phyloP scores from a whole-genome alignment of 2,329 filamentous ascomycete genomes.

The Zymoseptoria crescenta region DNA sequence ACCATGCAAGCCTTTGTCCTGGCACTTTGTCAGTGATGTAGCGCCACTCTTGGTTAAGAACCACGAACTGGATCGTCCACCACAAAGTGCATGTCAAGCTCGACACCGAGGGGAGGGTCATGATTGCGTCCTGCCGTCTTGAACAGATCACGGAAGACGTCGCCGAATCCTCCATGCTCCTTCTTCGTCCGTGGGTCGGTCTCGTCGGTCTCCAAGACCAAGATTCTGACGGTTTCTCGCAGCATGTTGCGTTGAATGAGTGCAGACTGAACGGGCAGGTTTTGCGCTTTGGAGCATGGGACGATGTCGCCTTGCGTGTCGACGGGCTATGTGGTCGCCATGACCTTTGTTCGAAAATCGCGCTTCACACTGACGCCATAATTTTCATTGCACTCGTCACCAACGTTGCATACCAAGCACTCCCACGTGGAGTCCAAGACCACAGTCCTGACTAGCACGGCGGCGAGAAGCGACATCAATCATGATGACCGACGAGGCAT shows the following conservation, averaged over 20 bases:
- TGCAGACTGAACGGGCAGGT: background rate
- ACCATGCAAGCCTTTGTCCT: slow-evolving; percentile 31
- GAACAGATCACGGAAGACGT: slow-evolving; percentile 48
- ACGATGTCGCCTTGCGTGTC: background rate
- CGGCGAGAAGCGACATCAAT: background rate
- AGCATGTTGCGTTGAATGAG: background rate
- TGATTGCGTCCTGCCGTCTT: slow-evolving; percentile 45
- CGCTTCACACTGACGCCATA: too few species aligned
- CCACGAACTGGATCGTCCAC: slow-evolving; percentile 35
- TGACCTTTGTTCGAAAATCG: background rate
- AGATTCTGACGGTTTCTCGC: slow-evolving; percentile 33
- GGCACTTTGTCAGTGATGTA: background rate
- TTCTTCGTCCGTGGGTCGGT: slow-evolving; percentile 45
- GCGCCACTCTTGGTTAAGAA: background rate
- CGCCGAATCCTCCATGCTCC: slow-evolving; percentile 46
- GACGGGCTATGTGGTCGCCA: background rate
- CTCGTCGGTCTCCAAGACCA: slow-evolving; percentile 53
- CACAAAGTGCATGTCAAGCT: slow-evolving; percentile 49
- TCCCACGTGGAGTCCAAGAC: background rate
- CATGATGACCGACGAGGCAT: background rate
- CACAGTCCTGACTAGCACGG: background rate
- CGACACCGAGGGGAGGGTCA: slow-evolving; percentile 47
- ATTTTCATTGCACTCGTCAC: too few species aligned
- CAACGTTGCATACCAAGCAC: background rate
- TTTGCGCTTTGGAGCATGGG: background rate